These are phyloP conservation scores for Lignosus rhinocerotis DNA, from an alignment of 1,284 basidiomycete genomes.

Conservation along the genomic window DNA sequence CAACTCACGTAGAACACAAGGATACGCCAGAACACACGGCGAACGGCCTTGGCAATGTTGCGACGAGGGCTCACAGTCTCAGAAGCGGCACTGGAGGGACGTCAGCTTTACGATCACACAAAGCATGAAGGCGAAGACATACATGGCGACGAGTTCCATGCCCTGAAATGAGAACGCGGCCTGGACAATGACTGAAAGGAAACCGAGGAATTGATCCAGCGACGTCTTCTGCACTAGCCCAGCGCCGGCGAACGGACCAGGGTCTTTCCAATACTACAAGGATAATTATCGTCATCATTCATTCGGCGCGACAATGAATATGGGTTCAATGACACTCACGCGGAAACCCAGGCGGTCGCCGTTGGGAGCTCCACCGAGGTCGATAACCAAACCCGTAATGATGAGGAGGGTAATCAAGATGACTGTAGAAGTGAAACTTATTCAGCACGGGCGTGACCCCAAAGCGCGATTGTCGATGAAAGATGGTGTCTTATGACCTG, in stretches of 20 bases:
- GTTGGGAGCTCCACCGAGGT: constrained; percentile 65
- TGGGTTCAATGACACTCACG: constrained; percentile 31
- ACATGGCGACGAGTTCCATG: constrained; percentile 85
- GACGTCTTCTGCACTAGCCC: constrained; percentile 48
- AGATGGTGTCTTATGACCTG: neutral
- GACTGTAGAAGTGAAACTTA: constrained; percentile 36
- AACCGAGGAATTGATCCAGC: constrained; percentile 68
- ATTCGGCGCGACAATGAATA: neutral
- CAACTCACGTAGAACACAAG: constrained; percentile 34
- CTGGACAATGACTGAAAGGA: constrained; percentile 66
- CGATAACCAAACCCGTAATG: constrained; percentile 65
- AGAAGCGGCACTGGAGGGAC: constrained; percentile 28
- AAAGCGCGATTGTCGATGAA: too few species aligned
- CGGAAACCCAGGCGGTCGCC: constrained; percentile 42
- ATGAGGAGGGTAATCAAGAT: constrained; percentile 70
- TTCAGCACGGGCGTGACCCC: neutral
- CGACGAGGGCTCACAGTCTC: constrained; percentile 33
- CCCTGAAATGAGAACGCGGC: constrained; percentile 85
- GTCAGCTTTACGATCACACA: neutral
- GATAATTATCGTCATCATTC: neutral
- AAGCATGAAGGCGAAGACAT: neutral
- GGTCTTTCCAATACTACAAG: constrained; percentile 53
- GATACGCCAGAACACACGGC: constrained; percentile 55
- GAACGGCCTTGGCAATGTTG: constrained; percentile 46
- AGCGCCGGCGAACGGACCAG: constrained; percentile 70